Evolutionary conservation across 345 rosid genomes (phyloP), one percentile per base, ranked within the genome.

Genomic region (Citrus glauca): DNA sequence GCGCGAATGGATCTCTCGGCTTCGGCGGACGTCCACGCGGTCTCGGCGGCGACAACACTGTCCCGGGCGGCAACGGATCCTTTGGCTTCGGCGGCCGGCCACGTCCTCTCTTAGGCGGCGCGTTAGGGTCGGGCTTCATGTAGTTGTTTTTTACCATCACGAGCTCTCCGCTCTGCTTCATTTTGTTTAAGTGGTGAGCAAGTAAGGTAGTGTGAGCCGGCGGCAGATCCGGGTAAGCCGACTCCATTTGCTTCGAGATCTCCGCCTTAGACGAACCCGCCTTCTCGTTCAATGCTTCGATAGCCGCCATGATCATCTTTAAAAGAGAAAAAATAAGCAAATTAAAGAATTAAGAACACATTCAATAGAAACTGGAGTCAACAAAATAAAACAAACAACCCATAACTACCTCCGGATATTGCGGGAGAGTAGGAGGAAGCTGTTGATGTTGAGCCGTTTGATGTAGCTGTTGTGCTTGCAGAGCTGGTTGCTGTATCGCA

Each of bases 31-130:
- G 91, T 48, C 97, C 97, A 0, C 95, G 89, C 4, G 97, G 93
- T 55, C 93, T 88, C 0, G 94, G 89, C 0, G 95, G 80, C 0
- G 86, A 27, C 14, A 81, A 35, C 0, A 77, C 86, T 6, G 75
- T 27, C 0, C 88, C 85, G 0, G 85, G 80, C 4, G 88, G 89
- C 1, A 79, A 2, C 0, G 88, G 81, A 0, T 11, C 76, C 77
- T 88, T 92, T 0, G 93, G 84, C 81, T 93, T 95, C 0, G 98
- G 94, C 4, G 99, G 99, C 35, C 98, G 93, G 59, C 99, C 96
- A 6, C 98, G 96, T 50, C 98, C 97, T 32, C 99, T 85, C 83
- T 87, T 93, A 4, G 96, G 92, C 0, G 97, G 97, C n/a, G 93
- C 90, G 65, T 86, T 77, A 0, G 93, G 94, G 82, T 89, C 86